Base-by-base conservation (phyloP, 768 basidiomycete species). In the Leccinellum albellum region DNA sequence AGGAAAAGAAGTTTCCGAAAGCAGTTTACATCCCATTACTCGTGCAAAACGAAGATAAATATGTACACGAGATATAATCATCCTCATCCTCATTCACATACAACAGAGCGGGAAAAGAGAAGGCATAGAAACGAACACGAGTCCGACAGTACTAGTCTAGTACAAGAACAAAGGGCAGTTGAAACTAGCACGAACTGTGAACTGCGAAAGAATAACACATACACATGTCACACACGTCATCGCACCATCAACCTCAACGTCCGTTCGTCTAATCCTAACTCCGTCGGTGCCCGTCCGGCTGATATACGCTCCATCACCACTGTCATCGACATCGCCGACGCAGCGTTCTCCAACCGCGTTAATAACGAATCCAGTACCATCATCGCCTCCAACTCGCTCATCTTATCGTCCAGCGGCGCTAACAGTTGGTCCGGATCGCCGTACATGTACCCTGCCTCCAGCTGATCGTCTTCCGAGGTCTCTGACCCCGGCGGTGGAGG, bases 301-400 rank as follows among this genome's bases (percentile, higher is more conserved):
- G 26, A 13, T 54, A 80, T 52, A 2, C 61, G 59, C 9, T 65
- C 61, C 24, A 35, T 51, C 51, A 60, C 5, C 47, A 45, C 42
- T 35, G 44, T 15, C 56, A 63, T 32, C 21, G 61, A 40, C 50
- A 72, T 66, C 45, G 76, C 67, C 33, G 74, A 68, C 26, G 84
- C 72, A 3, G 88, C 82, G 66, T 94, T 94, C 67, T 91, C 86
- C 53, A 94, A 85, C 44, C 94, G 79, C 8, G 83, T 74, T 29
- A 87, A 77, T 51, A 96, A 68, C 13, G 86, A 89, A 63, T 94
- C 89, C 31, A 97, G 76, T n/a, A 91, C 73, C 57, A 81, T 72
- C 73, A 86, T 81, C 52, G 94, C 73, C 57, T 95, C 89, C 17
- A 78, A 71, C 62, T 94, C 92, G 28, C 82, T 78, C 63, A 87